Base-by-base conservation (phyloP, 108 stramenopile species). In the Craspedostauros australis region DNA sequence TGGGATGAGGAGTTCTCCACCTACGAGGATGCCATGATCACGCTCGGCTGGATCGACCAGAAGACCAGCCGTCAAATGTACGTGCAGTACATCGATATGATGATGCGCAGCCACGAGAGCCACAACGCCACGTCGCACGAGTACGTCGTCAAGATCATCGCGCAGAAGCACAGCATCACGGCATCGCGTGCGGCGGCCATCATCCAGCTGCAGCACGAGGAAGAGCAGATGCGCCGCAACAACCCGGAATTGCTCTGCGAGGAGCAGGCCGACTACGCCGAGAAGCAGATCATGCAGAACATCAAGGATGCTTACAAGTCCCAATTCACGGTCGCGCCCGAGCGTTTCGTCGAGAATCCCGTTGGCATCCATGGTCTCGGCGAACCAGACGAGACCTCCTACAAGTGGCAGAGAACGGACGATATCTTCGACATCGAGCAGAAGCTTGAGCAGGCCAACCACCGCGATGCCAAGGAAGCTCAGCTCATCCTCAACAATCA, bases 181-280 rank as follows among this genome's bases (percentile, higher is more conserved):
- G 56, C 83, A 15, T 54, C 59, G 19, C 77, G 89, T 23, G 84
- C 73, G 16, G 89, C 83, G 33, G 86, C 72, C 23, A 64, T 85
- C 15, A 70, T 91, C 60, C 85, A 91, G 61, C 55, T 86, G 26
- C 73, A 76, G 40, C 85, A 87, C 51, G 72, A 82, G 29, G 89
- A 91, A 64, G 81, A 87, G 34, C 85, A 82, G 49, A 64, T 74
- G 39, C 62, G 65, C 30, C 36, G 36, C 20, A 39, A 73, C 26
- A 39, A 49, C 34, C 59, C 60, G 0, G 68, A 70, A 24, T 26
- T 64, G 25, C 38, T 54, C 1, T 69, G 67, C 32, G 57, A 62
- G 6, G 73, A 65, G 4, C 62, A 60, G 34, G 77, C 72, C 27
- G 70, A 77, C 3, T 80, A 78, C 44, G 76, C 72, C 48, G 77